These are phyloP conservation scores for Penicillium goetzii DNA, from an alignment of 495 filamentous ascomycete species.

Conservation along the genomic window DNA sequence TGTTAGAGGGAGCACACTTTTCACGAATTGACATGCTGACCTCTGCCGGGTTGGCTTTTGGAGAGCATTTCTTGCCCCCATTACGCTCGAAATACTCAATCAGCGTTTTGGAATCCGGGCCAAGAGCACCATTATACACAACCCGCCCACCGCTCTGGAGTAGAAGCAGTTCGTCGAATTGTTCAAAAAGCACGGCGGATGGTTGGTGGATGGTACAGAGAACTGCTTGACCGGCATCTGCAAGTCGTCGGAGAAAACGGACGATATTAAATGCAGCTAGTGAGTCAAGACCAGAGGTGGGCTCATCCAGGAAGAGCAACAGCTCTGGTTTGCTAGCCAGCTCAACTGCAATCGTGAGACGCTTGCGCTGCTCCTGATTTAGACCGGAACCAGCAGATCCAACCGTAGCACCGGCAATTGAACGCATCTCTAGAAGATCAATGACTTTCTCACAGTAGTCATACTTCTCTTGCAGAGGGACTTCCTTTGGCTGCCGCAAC, in stretches of 20 bases:
- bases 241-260: constrained; percentile 65
- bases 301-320: constrained; percentile 76
- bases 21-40: constrained; percentile 23
- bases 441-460: constrained; percentile 65
- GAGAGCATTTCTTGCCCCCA: constrained; percentile 61
- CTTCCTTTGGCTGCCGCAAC: constrained; percentile 59
- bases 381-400: constrained; percentile 57
- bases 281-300: constrained; percentile 74
- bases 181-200: constrained; percentile 69
- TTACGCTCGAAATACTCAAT: constrained; percentile 67
- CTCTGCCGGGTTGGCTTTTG: constrained; percentile 65
- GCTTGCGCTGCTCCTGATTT: constrained; percentile 65
- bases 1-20: neutral
- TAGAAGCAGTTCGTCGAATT: constrained; percentile 73
- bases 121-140: constrained; percentile 71
- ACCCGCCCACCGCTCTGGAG: constrained; percentile 70
- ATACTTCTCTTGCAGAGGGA: constrained; percentile 62
- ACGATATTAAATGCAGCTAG: constrained; percentile 68
- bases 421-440: constrained; percentile 61
- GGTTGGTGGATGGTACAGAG: constrained; percentile 85
- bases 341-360: constrained; percentile 71
- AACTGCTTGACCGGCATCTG: constrained; percentile 71
- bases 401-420: constrained; percentile 59
- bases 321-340: constrained; percentile 68
- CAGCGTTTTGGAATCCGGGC: constrained; percentile 55